Evolutionary conservation across 148 eudicot genomes (phyloP), one percentile per base, ranked within the genome.

Genomic region (Beta vulgaris): DNA sequence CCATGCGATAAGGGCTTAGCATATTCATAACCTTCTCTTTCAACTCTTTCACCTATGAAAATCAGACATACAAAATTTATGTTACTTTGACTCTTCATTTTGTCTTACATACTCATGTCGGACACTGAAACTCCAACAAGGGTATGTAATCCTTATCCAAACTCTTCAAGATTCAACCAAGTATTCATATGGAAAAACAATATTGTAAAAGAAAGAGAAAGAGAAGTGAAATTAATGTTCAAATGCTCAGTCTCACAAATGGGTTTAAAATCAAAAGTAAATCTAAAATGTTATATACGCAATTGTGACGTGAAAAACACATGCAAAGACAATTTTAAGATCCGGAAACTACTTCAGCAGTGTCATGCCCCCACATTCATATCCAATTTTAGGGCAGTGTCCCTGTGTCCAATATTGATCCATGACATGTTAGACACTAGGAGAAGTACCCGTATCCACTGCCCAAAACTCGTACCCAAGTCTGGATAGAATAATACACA

Each of bases 11-110:
- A 35, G 96, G 92, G 79, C 88, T 95, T 60, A 95, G 87, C 80
- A 83, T 82, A 72, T 83, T 75, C 97, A 92, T 90, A 28, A 91
- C 96, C 80, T 87, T 92, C 85, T 92, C 98, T 84, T 92, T 95
- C 51, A 88, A 81, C 84, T 92, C 98, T 81, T 95, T 95, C 21
- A 95, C 92, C 98, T 95, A 83, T 44, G 73, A 51, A 19, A 63
- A 65, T 58, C 44, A 75, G 55, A 65, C 46, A 71, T 40, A 72
- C 9, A 74, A 63, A 26, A 21, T n/a, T n/a, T 46, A 46, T 26
- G 69, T 29, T 35, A 46, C 15, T 40, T 21, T 28, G 29, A 53
- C 11, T 25, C 60, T 58, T 11, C 34, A 58, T 8, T 58, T 5
- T 6, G 6, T 26, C 18, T 12, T 58, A 29, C 62, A 58, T 26